Conservation (phyloP, 129 eudicot genomes). For the Apium graveolens region DNA sequence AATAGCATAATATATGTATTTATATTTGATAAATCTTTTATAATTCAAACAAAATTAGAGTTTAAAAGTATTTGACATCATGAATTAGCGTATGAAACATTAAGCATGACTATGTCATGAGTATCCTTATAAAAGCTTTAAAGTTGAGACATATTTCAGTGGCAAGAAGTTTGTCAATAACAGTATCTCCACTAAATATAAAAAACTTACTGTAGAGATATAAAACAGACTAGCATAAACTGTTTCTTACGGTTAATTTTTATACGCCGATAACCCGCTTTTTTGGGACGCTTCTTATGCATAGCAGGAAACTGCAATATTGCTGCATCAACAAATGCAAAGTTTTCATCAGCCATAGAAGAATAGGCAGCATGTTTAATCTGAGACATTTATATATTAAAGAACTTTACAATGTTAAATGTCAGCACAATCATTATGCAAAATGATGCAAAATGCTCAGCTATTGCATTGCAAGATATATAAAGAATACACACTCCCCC, state of each 20-base stretch:
- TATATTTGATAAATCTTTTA: too few relatives aligned
- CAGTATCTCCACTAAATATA: not conserved
- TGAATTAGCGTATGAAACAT: not conserved
- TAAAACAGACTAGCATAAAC: not conserved
- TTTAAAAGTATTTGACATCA: not conserved
- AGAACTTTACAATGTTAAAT: not conserved
- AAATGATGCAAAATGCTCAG: not conserved
- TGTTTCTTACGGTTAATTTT: conserved; percentile 67
- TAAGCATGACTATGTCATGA: not conserved
- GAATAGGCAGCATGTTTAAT: not conserved
- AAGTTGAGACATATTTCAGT: not conserved
- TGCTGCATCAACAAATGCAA: conserved; percentile 59
- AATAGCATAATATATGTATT: not conserved
- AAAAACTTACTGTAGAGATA: not conserved
- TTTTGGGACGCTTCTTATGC: conserved; percentile 74
- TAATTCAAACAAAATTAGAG: not conserved
- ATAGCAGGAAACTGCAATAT: conserved; percentile 85
- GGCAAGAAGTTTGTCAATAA: not conserved
- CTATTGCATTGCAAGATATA: too few relatives aligned
- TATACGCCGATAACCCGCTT: conserved; percentile 69
- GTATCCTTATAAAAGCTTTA: not conserved
- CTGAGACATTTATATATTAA: not conserved
- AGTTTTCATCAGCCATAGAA: not conserved
- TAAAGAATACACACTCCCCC: not conserved
- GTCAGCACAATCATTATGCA: not conserved